Evolutionary conservation across 768 basidiomycete genomes (phyloP), one percentile per base, ranked within the genome.

Genomic region (Rhizopogon salebrosus): DNA sequence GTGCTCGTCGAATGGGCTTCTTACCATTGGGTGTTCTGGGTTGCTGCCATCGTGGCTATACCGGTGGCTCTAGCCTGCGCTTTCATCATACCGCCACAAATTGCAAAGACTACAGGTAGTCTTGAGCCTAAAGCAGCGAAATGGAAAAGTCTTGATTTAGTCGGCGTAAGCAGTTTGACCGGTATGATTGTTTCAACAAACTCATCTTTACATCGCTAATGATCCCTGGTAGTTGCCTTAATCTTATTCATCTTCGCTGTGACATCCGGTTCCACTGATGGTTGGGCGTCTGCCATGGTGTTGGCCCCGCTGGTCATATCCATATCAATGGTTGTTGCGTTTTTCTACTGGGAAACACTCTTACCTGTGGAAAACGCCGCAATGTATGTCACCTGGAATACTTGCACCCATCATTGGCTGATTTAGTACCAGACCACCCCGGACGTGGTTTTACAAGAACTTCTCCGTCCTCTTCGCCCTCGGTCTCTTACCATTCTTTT

Each of bases 11-110:
- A 67, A 38, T 72, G 64, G 29, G 64, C 65, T 1, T 70, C 73
- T 10, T 82, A 75, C 67, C 70, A 62, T 23, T 80, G 79, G 79
- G 70, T 80, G 18, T 81, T 83, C 60, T 80, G 74, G 61, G 70
- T 76, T 53, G 63, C 71, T 31, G 70, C 75, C 3, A 70, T 79
- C 35, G 49, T 80, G 29, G 61, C 70, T 34, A 48, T 70, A 6
- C 59, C 67, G 16, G 64, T 75, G 11, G 62, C 71, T 34, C 16
- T 69, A 16, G 48, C 60, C 2, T 62, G 69, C 42, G n/a, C 69
- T 18, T 57, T 73, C 34, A 51, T 73, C 48, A 66, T 76, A 6
- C 75, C 75, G 0, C 34, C 58, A 22, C 61, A 61, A 26, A n/a
- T 56, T 2, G 23, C 37, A 14, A 46, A 52, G 27, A 6, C 56